Conservation (phyloP, 768 basidiomycete genomes). For the Naganishia kalamii region DNA sequence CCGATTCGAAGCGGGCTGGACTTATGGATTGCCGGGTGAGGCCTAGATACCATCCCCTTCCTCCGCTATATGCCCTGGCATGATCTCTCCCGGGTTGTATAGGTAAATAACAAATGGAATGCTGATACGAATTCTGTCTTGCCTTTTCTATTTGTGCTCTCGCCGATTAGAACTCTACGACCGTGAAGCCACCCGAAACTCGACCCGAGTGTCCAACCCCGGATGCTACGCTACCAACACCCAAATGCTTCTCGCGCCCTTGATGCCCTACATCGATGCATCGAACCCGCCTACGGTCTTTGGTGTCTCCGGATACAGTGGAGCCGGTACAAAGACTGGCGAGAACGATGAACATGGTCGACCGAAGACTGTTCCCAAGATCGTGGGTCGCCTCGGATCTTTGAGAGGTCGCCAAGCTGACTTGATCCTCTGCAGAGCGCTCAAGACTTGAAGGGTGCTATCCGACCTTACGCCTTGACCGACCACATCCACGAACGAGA, state of each 20-base stretch:
- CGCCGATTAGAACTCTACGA: slow-evolving; percentile 69
- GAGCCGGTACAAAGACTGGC: slow-evolving; percentile 78
- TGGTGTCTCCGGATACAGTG: slow-evolving; percentile 88
- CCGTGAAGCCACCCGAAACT: slow-evolving; percentile 59
- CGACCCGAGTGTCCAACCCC: slow-evolving; percentile 90
- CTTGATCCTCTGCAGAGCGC: slow-evolving; percentile 48
- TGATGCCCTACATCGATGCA: slow-evolving; percentile 64
- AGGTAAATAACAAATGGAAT: slow-evolving; percentile 28
- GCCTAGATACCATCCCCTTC: slow-evolving; percentile 23
- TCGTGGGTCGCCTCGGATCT: slow-evolving; percentile 46
- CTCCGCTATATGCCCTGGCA: slow-evolving; percentile 4
- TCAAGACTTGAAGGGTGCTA: slow-evolving; percentile 64
- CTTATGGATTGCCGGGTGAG: slow-evolving; percentile 98
- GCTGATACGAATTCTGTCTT: slow-evolving; percentile 35
- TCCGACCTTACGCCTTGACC: slow-evolving; percentile 82
- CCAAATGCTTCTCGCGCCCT: slow-evolving; percentile 84
- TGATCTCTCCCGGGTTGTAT: slow-evolving; percentile 6
- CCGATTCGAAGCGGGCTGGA: slow-evolving; percentile 90
- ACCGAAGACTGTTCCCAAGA: slow-evolving; percentile 72
- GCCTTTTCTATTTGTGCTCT: slow-evolving; percentile 38
- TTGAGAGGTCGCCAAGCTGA: too few relatives aligned
- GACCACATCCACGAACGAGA: slow-evolving; percentile 99
- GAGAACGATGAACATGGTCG: slow-evolving; percentile 57
- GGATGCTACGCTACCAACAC: slow-evolving; percentile 94
- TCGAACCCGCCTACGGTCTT: slow-evolving; percentile 71